These are phyloP conservation scores for Cruciata laevipes DNA, from an alignment of 257 asterid species.

Conservation along the genomic window DNA sequence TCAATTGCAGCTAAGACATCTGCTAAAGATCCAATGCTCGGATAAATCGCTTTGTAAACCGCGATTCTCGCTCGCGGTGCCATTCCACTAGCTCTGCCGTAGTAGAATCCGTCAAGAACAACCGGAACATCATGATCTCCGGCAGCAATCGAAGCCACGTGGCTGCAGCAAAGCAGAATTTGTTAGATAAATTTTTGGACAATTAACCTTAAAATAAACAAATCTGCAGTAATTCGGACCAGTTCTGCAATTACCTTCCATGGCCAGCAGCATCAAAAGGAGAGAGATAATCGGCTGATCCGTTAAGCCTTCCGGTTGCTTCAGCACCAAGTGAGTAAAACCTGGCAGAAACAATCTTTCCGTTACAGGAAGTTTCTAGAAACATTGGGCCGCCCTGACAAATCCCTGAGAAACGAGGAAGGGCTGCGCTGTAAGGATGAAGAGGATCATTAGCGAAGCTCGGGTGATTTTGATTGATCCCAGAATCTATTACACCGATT, in stretches of 20 bases:
- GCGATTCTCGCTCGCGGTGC: constrained; percentile 99
- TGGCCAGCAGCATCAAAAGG: constrained; percentile 88
- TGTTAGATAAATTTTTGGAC: too few relatives aligned
- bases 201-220: too few relatives aligned
- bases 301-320: constrained; percentile 49
- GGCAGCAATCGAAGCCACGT: constrained; percentile 92
- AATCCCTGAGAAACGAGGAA: constrained; percentile 50
- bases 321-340: constrained; percentile 66
- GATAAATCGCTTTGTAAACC: constrained; percentile 82
- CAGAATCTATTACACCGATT: constrained; percentile 79
- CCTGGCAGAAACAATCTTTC: constrained; percentile 76
- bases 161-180: constrained; percentile 38
- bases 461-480: constrained; percentile 65
- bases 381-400: constrained; percentile 75
- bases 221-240: not conserved
- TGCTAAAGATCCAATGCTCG: constrained; percentile 65
- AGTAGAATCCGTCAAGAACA: constrained; percentile 71
- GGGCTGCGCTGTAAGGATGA: constrained; percentile 26
- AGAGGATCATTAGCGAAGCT: constrained; percentile 65
- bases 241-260: constrained; percentile 50
- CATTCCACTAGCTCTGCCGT: constrained; percentile 91
- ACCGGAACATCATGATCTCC: constrained; percentile 87
- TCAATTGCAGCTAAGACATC: constrained; percentile 94
- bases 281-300: constrained; percentile 48
- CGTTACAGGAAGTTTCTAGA: constrained; percentile 61